These are phyloP conservation scores for Auriculariales sp. DNA, from an alignment of 768 basidiomycete species.

Conservation along the genomic window DNA sequence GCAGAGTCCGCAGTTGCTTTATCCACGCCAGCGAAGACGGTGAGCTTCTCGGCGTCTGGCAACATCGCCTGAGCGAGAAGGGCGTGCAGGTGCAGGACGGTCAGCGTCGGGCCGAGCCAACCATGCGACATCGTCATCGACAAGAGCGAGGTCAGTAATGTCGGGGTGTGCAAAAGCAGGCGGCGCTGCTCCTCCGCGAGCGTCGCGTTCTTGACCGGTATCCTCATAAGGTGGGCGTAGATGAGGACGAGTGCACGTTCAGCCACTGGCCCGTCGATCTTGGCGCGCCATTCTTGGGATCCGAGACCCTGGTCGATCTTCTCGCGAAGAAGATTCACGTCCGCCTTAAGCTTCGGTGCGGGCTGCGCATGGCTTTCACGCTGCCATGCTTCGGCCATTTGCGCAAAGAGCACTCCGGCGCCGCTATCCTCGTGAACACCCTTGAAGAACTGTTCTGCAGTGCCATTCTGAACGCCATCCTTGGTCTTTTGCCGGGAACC, in stretches of 20 bases:
- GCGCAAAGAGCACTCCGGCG: constrained; percentile 55
- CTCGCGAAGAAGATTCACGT: constrained; percentile 34
- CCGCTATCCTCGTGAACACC: constrained; percentile 64
- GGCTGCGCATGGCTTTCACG: constrained; percentile 21
- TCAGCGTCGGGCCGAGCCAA: constrained; percentile 73
- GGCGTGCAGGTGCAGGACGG: constrained; percentile 70
- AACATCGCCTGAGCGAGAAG: constrained; percentile 73
- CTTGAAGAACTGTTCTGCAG: constrained; percentile 83
- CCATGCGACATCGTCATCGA: constrained; percentile 73
- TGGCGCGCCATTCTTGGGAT: constrained; percentile 10
- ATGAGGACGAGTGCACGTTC: constrained; percentile 50
- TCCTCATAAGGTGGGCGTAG: constrained; percentile 72
- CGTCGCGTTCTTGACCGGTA: constrained; percentile 31
- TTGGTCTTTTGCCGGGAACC: constrained; percentile 79
- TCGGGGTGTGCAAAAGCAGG: constrained; percentile 57
- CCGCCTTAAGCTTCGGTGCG: constrained; percentile 9
- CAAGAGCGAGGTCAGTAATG: constrained; percentile 64
- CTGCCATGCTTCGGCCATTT: constrained; percentile 51
- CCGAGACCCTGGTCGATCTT: constrained; percentile 23
- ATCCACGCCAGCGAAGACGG: constrained; percentile 64
- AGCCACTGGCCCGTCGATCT: constrained; percentile 40
- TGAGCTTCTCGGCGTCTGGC: constrained; percentile 36
- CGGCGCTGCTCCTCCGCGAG: constrained; percentile 48
- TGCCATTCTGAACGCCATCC: constrained; percentile 70
- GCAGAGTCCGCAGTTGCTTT: constrained; percentile 18